Base-by-base conservation (phyloP, 176 grass and related monocot genomes). In the Poa annua region DNA sequence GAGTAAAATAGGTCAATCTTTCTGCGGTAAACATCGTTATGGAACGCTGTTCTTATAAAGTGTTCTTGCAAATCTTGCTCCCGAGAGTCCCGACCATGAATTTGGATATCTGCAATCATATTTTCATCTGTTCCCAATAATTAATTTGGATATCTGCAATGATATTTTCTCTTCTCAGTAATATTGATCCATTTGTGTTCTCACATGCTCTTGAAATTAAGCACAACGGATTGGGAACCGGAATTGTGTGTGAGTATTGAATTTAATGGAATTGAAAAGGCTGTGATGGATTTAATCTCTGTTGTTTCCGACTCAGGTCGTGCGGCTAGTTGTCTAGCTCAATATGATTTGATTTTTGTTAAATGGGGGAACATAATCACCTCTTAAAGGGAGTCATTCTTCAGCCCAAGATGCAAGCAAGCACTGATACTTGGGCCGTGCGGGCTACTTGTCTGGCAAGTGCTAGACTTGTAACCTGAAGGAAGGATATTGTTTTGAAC, bases 1-100 rank as follows among this genome's bases (percentile, higher is more conserved):
- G 47, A 66, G 85, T 82, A 71, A 32, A 55, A 65, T 22, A 62
- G 36, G 21, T 63, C 29, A 29, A 29, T 29, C 75, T 84, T 36
- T 50, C 51, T 59, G 71, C 14, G 16, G 20, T 66, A 0, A 66
- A 80, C 22, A 52, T 35, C 45, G 29, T 39, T 15, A 83, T 72
- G 32, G 59, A 73, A 45, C 80, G 55, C 16, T 3, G 0, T 24
- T 57, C 47, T 36, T 78, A 0, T 9, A 66, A 50, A 49, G 54
- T 62, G 17, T 24, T 25, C 8, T 54, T 53, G 17, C 45, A 45
- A 83, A 79, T 79, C 66, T 33, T 20, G 41, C 17, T 20, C 21
- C 11, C 24, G 48, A 59, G 26, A 52, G 12, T 20, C 21, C 11
- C 24, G 48, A 59, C 13, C n/a, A 51, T 87, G 25, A 64, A 36